Percentiles rank a stretch among this genome's conserved stretches.
Conservation (phyloP, 1,139 yeast species). For the Saccharomyces uvarum region DNA sequence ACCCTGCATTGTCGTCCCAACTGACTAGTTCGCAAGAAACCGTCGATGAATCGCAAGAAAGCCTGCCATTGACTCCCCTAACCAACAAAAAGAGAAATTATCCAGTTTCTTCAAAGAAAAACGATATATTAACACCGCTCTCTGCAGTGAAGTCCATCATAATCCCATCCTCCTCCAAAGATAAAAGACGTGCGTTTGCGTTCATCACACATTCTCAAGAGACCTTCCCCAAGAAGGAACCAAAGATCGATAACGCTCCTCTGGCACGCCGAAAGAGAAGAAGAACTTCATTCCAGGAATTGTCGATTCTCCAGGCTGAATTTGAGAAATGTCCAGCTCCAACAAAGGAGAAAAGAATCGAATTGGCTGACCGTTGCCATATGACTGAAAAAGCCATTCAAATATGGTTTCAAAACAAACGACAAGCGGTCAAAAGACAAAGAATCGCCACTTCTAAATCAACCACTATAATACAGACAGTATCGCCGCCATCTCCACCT, state of each 20-base stretch:
- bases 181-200: conserved; percentile 56
- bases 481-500: not conserved
- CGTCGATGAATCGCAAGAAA: not conserved
- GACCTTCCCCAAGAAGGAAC: conserved; percentile 77
- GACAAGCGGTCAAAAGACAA: conserved; percentile 8
- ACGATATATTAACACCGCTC: conserved; percentile 21
- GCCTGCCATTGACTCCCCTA: not conserved
- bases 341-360: conserved; percentile 62
- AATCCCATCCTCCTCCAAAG: conserved; percentile 18
- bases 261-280: conserved; percentile 89
- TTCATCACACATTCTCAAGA: conserved; percentile 88
- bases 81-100: not conserved
- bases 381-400: conserved; percentile 97
- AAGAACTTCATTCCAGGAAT: conserved; percentile 85
- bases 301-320: conserved; percentile 70
- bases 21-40: not conserved
- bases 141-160: conserved; percentile 24
- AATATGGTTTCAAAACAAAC: conserved; percentile 92
- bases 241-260: conserved; percentile 80
- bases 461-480: not conserved
- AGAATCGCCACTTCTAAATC: conserved; percentile 7
- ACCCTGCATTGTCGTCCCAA: conserved; percentile 1
- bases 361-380: conserved; percentile 67
- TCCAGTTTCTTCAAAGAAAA: conserved; percentile 1
- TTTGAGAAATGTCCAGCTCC: conserved; percentile 76